Conservation (phyloP, 1,284 basidiomycete genomes). For the Sporisorium reilianum region DNA sequence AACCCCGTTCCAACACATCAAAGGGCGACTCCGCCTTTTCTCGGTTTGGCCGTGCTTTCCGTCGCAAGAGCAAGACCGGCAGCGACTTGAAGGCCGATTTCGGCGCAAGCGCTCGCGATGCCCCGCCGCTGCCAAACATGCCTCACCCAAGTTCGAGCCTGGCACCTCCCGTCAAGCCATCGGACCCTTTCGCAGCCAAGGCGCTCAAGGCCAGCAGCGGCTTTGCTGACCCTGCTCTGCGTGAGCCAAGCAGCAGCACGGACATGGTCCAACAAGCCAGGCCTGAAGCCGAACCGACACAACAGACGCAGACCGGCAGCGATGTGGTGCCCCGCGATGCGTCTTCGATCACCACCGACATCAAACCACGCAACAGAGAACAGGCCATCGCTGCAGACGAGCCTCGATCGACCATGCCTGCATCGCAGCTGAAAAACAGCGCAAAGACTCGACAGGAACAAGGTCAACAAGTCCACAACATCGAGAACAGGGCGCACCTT, state of each 20-base stretch:
- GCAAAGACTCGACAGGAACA: neutral
- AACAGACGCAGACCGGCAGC: slow-evolving; percentile 1
- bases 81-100: slow-evolving; percentile 31
- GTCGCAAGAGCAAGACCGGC: slow-evolving; percentile 50
- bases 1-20: slow-evolving; percentile 3
- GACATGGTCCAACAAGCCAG: neutral
- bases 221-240: slow-evolving; percentile 3
- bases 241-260: slow-evolving; percentile 9
- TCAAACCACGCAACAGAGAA: neutral
- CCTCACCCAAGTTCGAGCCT: slow-evolving; percentile 22
- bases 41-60: slow-evolving; percentile 42
- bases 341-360: neutral
- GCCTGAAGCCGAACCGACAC: neutral
- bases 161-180: slow-evolving; percentile 7
- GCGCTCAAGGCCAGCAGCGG: slow-evolving; percentile 34
- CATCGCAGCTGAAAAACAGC: neutral
- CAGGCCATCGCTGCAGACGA: neutral
- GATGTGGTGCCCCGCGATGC: neutral
- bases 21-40: slow-evolving; percentile 43
- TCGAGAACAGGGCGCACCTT: neutral
- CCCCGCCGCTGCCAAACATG: slow-evolving; percentile 25
- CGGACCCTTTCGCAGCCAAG: slow-evolving; percentile 31
- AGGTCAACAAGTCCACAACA: neutral
- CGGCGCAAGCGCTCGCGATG: slow-evolving; percentile 6
- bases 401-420: neutral